Conservation (phyloP, 306 rosid species). For the Vigna nakashimae region DNA sequence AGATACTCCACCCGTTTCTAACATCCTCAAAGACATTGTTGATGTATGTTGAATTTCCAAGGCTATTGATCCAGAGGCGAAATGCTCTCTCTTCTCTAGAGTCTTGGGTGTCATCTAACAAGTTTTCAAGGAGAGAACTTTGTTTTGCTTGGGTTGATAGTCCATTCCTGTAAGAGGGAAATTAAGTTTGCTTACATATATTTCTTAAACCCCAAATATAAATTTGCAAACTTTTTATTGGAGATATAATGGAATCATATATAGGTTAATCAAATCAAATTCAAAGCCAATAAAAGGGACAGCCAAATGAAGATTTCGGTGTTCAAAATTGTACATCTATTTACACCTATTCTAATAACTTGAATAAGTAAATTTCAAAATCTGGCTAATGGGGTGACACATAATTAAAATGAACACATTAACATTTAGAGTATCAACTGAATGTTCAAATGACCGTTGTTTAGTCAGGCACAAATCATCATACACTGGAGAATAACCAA, state of each 20-base stretch:
- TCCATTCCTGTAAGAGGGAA: slow-evolving; percentile 72
- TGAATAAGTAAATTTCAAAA: not conserved
- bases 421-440: not conserved
- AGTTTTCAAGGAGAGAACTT: slow-evolving; percentile 75
- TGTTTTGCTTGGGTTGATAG: slow-evolving; percentile 76
- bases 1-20: slow-evolving; percentile 70
- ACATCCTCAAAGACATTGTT: slow-evolving; percentile 97
- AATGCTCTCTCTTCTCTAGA: slow-evolving; percentile 96
- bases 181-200: slow-evolving; percentile 30
- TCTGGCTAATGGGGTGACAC: not conserved
- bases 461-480: not conserved
- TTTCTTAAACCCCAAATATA: not conserved
- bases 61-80: slow-evolving; percentile 94
- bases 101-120: slow-evolving; percentile 76
- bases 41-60: slow-evolving; percentile 79
- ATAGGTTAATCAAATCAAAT: not conserved
- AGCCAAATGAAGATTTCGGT: not conserved
- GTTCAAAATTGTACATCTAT: not conserved
- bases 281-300: not conserved
- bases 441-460: not conserved
- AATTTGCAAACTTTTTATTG: not conserved
- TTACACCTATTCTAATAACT: not conserved
- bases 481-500: not conserved
- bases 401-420: not conserved
- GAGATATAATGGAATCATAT: slow-evolving; percentile 3